These are phyloP conservation scores for Dendrothele bispora DNA, from an alignment of 768 basidiomycete species.

Conservation along the genomic window DNA sequence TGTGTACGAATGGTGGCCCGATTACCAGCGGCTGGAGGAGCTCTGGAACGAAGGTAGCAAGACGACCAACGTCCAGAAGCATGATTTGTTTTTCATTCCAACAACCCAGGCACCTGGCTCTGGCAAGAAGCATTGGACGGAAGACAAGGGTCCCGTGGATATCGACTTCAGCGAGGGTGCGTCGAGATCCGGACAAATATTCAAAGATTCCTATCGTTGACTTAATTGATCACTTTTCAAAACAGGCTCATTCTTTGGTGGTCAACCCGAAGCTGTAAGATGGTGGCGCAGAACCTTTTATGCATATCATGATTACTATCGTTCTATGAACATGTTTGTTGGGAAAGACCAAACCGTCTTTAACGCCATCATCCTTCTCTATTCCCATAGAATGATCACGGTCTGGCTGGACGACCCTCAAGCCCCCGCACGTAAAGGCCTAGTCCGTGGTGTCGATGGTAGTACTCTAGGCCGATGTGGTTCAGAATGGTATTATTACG, in stretches of 20 bases:
- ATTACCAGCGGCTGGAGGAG: conserved; percentile 33
- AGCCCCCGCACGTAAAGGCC: conserved; percentile 18
- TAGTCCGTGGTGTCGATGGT: conserved; percentile 18
- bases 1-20: conserved; percentile 49
- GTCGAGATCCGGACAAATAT: conserved; percentile 5
- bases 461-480: conserved; percentile 43
- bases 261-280: conserved; percentile 38
- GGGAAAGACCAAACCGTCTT: conserved; percentile 60
- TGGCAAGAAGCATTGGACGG: conserved; percentile 36
- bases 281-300: conserved; percentile 51
- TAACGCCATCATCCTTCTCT: conserved; percentile 45
- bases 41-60: conserved; percentile 36
- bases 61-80: conserved; percentile 26
- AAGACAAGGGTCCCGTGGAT: conserved; percentile 50
- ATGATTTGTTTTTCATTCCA: conserved; percentile 53
- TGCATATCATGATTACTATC: conserved; percentile 51
- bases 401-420: conserved; percentile 35
- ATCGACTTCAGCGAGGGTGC: conserved; percentile 52
- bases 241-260: conserved; percentile 61
- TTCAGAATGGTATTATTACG: conserved; percentile 47
- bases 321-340: conserved; percentile 46
- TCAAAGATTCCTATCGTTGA: background rate
- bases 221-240: background rate
- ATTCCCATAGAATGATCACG: conserved; percentile 44
- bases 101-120: conserved; percentile 33